Base-by-base conservation (phyloP, 345 rosid genomes). In the Eucalyptus tenuipes region DNA sequence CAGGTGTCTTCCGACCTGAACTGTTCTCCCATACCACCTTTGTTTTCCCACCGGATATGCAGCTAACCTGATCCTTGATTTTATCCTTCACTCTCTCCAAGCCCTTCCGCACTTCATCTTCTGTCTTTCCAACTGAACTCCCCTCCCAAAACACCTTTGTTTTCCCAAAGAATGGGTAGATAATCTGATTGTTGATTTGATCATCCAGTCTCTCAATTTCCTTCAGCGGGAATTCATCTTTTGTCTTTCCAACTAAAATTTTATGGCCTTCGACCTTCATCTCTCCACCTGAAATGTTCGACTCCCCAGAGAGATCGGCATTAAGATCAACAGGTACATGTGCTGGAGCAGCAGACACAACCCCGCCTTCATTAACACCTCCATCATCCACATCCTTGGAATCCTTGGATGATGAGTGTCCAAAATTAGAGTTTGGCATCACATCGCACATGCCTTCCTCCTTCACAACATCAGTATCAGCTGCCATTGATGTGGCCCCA, bases 281-380 rank as follows among this genome's bases (percentile, higher is more conserved):
- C 84, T 75, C 84, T 75, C 48, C 45, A 89, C 89, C 91, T 81
- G 61, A 50, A 6, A 86, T 89, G 90, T 66, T 87, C 52, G 82
- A 66, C 64, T 88, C 92, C 87, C 86, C 45, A 61, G 91, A 88
- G 85, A 92, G 92, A 29, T 55, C 89, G 52, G 40, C 81, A 89
- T 94, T 93, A 90, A 93, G 86, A 91, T 95, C 92, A 89, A 94
- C 90, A 52, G 91, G 79, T 82, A 87, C 49, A 48, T 91, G 71
- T 33, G 25, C 80, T 88, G 86, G 29, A 31, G 44, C 59, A 42
- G 49, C 37, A 7, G 91, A 86, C 18, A 89, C 48, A n/a, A 61
- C 88, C 31, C 49, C 88, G 48, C 85, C 89, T 48, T 86, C 52
- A 8, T 88, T 33, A 7, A 14, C 82, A 85, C 75, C 89, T n/a